Percentiles rank a stretch among this genome's conserved stretches.
These are phyloP conservation scores for Zalaria sp. DNA, from an alignment of 2,329 filamentous ascomycete species.

Conservation along the genomic window DNA sequence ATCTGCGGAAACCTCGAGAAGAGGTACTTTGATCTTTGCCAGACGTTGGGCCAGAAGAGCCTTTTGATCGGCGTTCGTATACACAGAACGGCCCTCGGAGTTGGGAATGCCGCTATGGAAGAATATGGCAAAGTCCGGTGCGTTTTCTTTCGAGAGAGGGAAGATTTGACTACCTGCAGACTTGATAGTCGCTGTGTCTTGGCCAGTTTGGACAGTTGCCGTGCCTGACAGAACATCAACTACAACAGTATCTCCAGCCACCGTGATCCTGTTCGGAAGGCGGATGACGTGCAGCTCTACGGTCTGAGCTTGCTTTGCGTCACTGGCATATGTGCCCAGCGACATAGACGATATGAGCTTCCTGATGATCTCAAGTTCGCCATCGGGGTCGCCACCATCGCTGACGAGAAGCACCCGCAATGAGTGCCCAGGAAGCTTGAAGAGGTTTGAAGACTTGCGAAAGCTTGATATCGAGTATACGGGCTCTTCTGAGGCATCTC, in stretches of 20 bases:
- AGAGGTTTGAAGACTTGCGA: constrained; percentile 1
- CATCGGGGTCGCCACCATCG: neutral
- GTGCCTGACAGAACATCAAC: no score
- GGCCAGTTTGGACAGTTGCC: no score
- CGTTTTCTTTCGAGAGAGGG: no score
- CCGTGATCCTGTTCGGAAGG: no score
- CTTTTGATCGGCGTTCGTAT: neutral
- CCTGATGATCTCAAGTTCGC: neutral
- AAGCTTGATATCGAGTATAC: neutral
- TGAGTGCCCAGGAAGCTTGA: neutral
- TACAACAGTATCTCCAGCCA: no score
- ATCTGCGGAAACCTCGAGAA: constrained; percentile 1
- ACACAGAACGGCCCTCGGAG: neutral
- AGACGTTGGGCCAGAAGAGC: neutral
- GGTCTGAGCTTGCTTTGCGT: no score
- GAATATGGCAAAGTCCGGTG: constrained; percentile 2
- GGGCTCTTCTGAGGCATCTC: no score
- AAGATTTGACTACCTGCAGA: no score
- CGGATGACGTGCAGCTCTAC: no score
- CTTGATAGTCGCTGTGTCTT: no score
- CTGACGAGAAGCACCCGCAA: constrained; percentile 1
- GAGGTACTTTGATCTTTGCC: neutral
- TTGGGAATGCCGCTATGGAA: neutral
- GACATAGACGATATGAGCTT: neutral
- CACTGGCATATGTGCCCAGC: no score